Evolutionary conservation across 179 eudicot species (phyloP), one percentile per base, ranked within the genome.

Genomic region (Kewa caespitosa): DNA sequence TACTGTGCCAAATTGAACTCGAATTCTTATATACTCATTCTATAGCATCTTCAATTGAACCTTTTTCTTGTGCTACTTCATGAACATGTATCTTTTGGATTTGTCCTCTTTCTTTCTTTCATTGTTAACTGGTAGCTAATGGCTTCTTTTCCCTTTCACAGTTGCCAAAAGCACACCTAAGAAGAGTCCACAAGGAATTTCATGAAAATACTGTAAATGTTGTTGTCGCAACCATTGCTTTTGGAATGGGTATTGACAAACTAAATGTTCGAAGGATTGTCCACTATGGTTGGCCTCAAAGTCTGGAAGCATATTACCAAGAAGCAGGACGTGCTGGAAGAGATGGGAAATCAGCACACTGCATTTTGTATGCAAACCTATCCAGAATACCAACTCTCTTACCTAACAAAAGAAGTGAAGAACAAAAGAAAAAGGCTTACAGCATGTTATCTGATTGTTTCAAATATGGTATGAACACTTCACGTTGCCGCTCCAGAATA

Each of bases 211-310:
- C 79, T 18, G 27, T 94, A 57, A 84, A 92, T 85, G 94, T 94
- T 31, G 93, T 94, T 63, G 97, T 94, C 39, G 97, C 98, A 41
- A 94, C 98, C 31, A 85, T 94, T 84, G 98, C 98, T 73, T 94
- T 94, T 80, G 98, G 98, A 37, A 94, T 94, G 98, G 98, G 98
- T 50, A 94, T 94, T 72, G 98, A 94, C 81, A 94, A 94, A 85
- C 87, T 52, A 52, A 94, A 92, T 50, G 98, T 94, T 38, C 84
- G 97, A 67, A 90, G 97, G 83, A 92, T 94, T 48, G 84, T 94
- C 71, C 98, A 94, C 78, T 94, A 94, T 83, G 98, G 98, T 48
- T 94, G 97, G 97, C 98, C 98, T 73, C 98, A 94, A 87, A 94
- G 96, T 75, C 77, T 94, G 84, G 98, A 94, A 85, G 94, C 98